These are phyloP conservation scores for Lentinula guzmanii DNA, from an alignment of 768 basidiomycete genomes.

Conservation along the genomic window DNA sequence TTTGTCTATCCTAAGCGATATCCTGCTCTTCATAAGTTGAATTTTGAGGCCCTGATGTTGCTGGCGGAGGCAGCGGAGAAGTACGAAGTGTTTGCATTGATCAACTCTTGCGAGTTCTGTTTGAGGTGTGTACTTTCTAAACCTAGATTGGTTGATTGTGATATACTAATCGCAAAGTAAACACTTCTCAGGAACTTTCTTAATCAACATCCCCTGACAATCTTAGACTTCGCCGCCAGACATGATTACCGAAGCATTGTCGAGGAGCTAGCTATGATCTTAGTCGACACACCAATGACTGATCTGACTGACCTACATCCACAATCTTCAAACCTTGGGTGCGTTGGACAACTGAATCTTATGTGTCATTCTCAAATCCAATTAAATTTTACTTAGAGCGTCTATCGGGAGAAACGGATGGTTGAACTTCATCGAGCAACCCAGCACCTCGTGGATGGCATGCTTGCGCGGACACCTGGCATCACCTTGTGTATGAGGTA, in stretches of 20 bases:
- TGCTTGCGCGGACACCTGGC: not conserved
- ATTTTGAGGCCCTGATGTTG: not conserved
- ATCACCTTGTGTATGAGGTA: not conserved
- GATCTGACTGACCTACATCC: not conserved
- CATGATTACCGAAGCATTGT: not conserved
- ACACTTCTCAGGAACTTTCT: not conserved
- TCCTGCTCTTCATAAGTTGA: not conserved
- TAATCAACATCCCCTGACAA: not conserved
- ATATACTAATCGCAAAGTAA: not conserved
- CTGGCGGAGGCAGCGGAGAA: constrained; percentile 3
- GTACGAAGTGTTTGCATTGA: not conserved
- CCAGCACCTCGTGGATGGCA: not conserved
- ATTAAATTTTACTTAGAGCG: not conserved
- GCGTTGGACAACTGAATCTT: not conserved
- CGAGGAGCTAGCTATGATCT: not conserved
- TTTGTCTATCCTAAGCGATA: constrained; percentile 6
- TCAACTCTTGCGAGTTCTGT: not conserved
- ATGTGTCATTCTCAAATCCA: too few relatives aligned
- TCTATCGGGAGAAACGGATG: not conserved
- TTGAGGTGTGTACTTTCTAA: not conserved
- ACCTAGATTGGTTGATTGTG: not conserved
- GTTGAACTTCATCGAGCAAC: not conserved
- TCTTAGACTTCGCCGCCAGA: not conserved
- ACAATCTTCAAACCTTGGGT: not conserved
- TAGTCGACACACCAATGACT: not conserved